Evolutionary conservation across 371 early-diverging fungal genomes (phyloP).

Genomic region (Apophysomyces elegans): DNA sequence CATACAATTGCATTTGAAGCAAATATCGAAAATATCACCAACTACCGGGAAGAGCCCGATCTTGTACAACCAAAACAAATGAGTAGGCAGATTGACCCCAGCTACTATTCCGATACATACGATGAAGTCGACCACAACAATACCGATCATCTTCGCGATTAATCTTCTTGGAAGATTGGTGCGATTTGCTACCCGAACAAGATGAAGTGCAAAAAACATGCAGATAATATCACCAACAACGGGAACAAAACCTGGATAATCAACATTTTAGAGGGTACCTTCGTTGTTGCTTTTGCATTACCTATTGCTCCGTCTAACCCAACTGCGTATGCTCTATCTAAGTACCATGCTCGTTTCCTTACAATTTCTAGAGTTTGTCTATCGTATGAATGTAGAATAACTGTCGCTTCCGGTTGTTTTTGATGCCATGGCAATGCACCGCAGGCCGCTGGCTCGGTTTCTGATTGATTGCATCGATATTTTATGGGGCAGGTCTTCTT

Average conservation of each 20-base stretch:
- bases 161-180: constrained; percentile 24
- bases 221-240: constrained; percentile 41
- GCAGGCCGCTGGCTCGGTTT: background rate
- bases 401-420: background rate
- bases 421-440: background rate
- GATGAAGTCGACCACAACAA: constrained; percentile 34
- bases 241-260: constrained; percentile 26
- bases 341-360: constrained; percentile 1
- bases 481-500: background rate
- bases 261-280: background rate
- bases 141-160: constrained; percentile 27
- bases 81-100: background rate
- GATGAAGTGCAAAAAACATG: constrained; percentile 23
- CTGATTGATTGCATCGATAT: background rate
- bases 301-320: background rate
- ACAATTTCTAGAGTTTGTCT: background rate
- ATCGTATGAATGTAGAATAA: background rate
- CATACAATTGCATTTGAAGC: constrained; percentile 42
- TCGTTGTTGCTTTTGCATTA: background rate
- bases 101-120: constrained; percentile 13
- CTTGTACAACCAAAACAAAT: constrained; percentile 10
- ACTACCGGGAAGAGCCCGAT: constrained; percentile 29
- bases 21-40: constrained; percentile 46
- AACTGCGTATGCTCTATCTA: background rate
- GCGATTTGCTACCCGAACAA: constrained; percentile 26